phyloP scores from a whole-genome alignment of 495 filamentous ascomycete species.

The Cudoniella acicularis region DNA sequence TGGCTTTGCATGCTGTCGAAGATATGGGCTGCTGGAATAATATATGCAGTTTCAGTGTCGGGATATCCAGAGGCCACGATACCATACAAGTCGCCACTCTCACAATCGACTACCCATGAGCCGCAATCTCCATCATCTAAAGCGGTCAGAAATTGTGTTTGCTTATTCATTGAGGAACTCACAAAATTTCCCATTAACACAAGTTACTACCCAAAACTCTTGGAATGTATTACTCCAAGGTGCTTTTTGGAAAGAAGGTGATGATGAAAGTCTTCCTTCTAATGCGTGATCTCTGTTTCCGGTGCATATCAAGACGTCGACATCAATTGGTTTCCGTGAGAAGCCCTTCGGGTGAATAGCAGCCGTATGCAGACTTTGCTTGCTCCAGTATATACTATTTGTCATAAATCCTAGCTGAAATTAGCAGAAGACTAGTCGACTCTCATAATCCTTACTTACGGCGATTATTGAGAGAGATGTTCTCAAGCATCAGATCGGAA shows the following conservation, averaged over 20 bases:
- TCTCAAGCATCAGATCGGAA: slow-evolving; percentile 1
- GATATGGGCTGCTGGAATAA: slow-evolving; percentile 17
- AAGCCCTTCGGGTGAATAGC: slow-evolving; percentile 1
- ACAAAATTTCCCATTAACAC: slow-evolving; percentile 2
- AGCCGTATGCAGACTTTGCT: neutral
- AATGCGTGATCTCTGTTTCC: slow-evolving; percentile 1
- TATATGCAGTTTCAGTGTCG: slow-evolving; percentile 23
- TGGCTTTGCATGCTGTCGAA: slow-evolving; percentile 2
- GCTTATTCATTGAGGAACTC: neutral
- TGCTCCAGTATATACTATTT: slow-evolving; percentile 1
- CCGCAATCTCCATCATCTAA: slow-evolving; percentile 25
- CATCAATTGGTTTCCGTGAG: neutral
- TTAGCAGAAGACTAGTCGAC: neutral
- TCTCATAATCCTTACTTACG: neutral
- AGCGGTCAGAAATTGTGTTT: neutral
- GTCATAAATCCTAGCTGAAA: neutral
- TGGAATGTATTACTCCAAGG: neutral
- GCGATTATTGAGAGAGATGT: slow-evolving; percentile 1
- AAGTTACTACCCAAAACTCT: neutral
- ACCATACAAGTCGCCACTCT: slow-evolving; percentile 23
- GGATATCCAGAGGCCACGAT: slow-evolving; percentile 24
- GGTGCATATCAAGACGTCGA: neutral
- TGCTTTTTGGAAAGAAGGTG: neutral
- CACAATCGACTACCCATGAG: slow-evolving; percentile 22
- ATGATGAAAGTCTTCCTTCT: neutral